Conservation (phyloP, 2,329 filamentous ascomycete species). For the Penicillium sp. region DNA sequence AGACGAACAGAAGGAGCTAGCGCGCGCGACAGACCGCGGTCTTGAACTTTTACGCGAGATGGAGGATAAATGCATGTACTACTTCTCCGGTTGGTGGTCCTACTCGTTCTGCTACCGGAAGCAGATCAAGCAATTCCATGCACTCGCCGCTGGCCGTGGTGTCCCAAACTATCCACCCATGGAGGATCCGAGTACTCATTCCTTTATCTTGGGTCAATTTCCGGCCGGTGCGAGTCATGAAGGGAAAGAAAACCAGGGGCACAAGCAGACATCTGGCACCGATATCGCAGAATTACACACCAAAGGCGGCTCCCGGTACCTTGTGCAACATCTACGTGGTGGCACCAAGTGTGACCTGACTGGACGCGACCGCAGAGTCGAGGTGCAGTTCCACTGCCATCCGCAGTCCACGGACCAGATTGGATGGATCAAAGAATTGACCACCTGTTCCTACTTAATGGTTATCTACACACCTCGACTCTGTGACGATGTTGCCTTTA, state of each 20-base stretch:
- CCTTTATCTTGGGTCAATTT: conserved; percentile 68
- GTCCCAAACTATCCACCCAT: conserved; percentile 65
- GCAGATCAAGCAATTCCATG: conserved; percentile 86
- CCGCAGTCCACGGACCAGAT: conserved; percentile 72
- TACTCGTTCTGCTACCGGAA: conserved; percentile 91
- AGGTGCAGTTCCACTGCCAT: conserved; percentile 74
- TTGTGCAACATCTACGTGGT: conserved; percentile 73
- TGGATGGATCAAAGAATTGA: conserved; percentile 87
- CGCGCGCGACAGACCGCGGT: conserved; percentile 68
- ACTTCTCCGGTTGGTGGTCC: conserved; percentile 86
- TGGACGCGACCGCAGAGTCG: conserved; percentile 71
- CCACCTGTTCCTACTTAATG: conserved; percentile 90
- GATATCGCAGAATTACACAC: conserved; percentile 64
- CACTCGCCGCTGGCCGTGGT: conserved; percentile 64
- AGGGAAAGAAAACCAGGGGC: conserved; percentile 25
- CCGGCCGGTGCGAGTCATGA: conserved; percentile 31
- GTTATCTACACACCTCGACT: conserved; percentile 83
- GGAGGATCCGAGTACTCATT: conserved; percentile 68
- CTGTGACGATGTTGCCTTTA: conserved; percentile 80
- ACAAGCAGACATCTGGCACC: conserved; percentile 27
- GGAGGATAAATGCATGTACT: conserved; percentile 76
- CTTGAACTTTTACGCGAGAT: conserved; percentile 75
- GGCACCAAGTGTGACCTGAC: conserved; percentile 86
- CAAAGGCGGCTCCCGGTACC: conserved; percentile 76
- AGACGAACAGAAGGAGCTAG: conserved; percentile 74